Conservation (phyloP, 2,329 filamentous ascomycete genomes). For the Penicillium crustosum region DNA sequence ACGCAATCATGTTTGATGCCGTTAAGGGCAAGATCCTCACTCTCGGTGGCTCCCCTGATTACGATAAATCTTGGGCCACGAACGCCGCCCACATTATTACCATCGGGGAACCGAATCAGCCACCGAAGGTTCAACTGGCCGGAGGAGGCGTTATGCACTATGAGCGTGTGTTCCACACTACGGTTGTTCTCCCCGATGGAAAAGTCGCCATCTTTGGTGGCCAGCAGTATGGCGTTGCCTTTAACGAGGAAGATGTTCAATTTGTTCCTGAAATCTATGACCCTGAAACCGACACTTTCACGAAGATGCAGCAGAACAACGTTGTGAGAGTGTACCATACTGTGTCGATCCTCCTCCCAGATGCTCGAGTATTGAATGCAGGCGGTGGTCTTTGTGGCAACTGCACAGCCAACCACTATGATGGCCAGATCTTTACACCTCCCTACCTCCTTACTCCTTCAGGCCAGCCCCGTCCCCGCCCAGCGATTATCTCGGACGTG, state of each 20-base stretch:
- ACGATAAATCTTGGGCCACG: constrained; percentile 45
- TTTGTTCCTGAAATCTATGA: constrained; percentile 51
- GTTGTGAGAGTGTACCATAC: constrained; percentile 48
- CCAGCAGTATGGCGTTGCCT: constrained; percentile 45
- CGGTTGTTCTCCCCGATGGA: constrained; percentile 52
- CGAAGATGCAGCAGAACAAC: constrained; percentile 24
- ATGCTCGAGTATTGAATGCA: constrained; percentile 52
- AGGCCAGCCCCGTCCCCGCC: constrained; percentile 43
- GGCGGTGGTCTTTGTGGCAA: constrained; percentile 56
- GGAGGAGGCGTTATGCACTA: constrained; percentile 51
- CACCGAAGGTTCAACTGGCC: constrained; percentile 32
- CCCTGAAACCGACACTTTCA: constrained; percentile 45
- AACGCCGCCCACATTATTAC: constrained; percentile 53
- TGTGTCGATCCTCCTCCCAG: constrained; percentile 50
- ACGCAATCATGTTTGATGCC: constrained; percentile 60
- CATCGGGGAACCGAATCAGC: constrained; percentile 34
- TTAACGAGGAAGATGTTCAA: constrained; percentile 45
- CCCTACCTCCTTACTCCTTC: constrained; percentile 55
- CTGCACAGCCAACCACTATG: constrained; percentile 52
- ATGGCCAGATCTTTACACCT: constrained; percentile 57
- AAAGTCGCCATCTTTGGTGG: constrained; percentile 52
- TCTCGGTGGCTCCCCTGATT: constrained; percentile 51
- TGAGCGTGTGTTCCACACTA: constrained; percentile 48
- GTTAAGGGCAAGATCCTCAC: constrained; percentile 55
- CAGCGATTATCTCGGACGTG: constrained; percentile 41